Base-by-base conservation (phyloP, 129 eudicot species). In the Smallanthus sonchifolius region DNA sequence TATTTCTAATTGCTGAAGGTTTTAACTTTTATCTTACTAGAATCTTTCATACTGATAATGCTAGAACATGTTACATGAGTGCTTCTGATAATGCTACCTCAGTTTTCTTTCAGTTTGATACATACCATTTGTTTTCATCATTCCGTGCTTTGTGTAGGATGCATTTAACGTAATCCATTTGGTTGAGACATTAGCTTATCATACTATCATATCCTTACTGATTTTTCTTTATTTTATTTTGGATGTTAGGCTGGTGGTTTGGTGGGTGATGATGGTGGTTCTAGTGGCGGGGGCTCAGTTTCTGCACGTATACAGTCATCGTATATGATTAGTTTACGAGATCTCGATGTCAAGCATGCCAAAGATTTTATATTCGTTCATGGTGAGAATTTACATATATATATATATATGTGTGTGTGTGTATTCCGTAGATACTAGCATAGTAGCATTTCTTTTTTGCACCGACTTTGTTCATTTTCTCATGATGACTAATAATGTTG, bases 291-390 rank as follows among this genome's bases (percentile, higher is more conserved):
- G 57, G 84, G 92, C 47, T 63, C 96, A 36, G 80, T 79, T 77
- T 80, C 97, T 69, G 92, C 97, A 82, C 93, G 91, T 32, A 69
- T 91, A 39, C 91, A 90, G 48, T 94, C 97, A 35, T 94, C 98
- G 2, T 90, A 94, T 78, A 71, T 86, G 72, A 84, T 94, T 63
- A 85, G 81, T 56, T 77, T 94, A 73, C 81, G 89, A 43, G 97
- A 91, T 70, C 83, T 94, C 62, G 96, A 91, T 65, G 89, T 91
- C 86, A 91, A 85, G 83, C 97, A 94, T 86, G 96, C 86, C 44
- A 91, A 88, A 79, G 98, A 94, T 80, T 90, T 94, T 82, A 80
- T 85, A 69, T 91, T 86, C 54, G 80, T 94, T 67, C 92, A 94
- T 44, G 98, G 98, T 94, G 77, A 86, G 98, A 61, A 74, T 40